phyloP scores from a whole-genome alignment of 129 eudicot species.

The Ambrosia artemisiifolia region DNA sequence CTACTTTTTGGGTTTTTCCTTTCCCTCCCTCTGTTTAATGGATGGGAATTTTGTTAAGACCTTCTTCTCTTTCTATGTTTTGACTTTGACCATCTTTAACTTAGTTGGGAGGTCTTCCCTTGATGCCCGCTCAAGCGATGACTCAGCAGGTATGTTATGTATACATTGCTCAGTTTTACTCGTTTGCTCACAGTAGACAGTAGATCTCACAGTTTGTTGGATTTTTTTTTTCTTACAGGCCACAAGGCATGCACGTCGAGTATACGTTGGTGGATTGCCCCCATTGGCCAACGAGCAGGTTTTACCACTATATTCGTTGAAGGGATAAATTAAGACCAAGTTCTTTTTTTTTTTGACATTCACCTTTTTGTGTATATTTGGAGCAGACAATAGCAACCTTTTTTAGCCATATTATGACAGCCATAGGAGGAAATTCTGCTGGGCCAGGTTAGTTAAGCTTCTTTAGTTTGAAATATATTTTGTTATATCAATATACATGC shows the following conservation, averaged over 20 bases:
- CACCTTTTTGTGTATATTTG: constrained; percentile 20
- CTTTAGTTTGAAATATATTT: constrained; percentile 2
- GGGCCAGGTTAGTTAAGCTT: constrained; percentile 65
- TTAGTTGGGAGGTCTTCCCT: constrained; percentile 62
- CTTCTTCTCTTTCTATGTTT: neutral
- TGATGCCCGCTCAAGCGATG: constrained; percentile 85
- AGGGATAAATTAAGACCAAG: neutral
- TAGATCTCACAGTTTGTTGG: neutral
- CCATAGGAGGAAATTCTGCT: constrained; percentile 88
- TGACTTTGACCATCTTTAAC: constrained; percentile 10
- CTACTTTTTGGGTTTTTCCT: neutral
- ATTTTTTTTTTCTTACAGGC: constrained; percentile 47
- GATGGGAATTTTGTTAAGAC: neutral
- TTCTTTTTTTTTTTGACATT: constrained; percentile 2
- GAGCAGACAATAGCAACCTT: constrained; percentile 82
- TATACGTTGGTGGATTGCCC: constrained; percentile 91
- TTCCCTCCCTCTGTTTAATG: neutral
- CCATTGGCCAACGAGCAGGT: constrained; percentile 94
- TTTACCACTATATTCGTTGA: neutral
- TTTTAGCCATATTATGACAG: constrained; percentile 82
- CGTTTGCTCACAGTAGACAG: neutral
- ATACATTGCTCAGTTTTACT: constrained; percentile 1
- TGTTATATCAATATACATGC: neutral
- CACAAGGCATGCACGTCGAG: constrained; percentile 93
- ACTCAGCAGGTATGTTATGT: constrained; percentile 77